phyloP scores from a whole-genome alignment of 2,329 filamentous ascomycete species.

The Exserohilum turcica region DNA sequence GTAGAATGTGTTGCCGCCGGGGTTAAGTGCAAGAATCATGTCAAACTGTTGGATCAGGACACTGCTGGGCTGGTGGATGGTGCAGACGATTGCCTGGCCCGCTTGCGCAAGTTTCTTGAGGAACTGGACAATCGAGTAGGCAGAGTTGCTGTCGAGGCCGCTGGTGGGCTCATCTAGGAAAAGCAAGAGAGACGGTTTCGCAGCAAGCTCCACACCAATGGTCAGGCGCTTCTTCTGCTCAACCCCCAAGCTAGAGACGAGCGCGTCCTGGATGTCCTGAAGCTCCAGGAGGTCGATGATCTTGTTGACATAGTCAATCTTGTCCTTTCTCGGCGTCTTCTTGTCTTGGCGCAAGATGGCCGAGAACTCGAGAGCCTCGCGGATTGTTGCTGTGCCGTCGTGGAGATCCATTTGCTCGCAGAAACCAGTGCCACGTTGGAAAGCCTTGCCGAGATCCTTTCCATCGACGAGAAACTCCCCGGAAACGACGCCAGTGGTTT shows the following conservation, averaged over 20 bases:
- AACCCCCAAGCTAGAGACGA: constrained; percentile 68
- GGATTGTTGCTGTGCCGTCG: constrained; percentile 68
- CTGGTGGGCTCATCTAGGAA: constrained; percentile 76
- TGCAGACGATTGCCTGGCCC: constrained; percentile 74
- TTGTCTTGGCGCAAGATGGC: constrained; percentile 67
- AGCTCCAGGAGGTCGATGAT: constrained; percentile 70
- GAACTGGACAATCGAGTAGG: constrained; percentile 71
- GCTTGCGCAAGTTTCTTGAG: constrained; percentile 69
- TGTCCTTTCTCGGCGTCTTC: constrained; percentile 61
- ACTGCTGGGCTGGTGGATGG: constrained; percentile 73
- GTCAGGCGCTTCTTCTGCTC: constrained; percentile 74
- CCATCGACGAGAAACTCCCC: constrained; percentile 77
- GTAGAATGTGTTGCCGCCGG: constrained; percentile 73
- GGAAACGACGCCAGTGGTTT: constrained; percentile 66
- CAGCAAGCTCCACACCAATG: constrained; percentile 70
- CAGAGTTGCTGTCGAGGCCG: constrained; percentile 71
- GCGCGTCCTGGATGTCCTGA: constrained; percentile 68
- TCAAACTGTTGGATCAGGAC: constrained; percentile 74
- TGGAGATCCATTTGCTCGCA: constrained; percentile 76
- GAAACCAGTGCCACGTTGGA: constrained; percentile 72
- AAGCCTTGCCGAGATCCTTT: constrained; percentile 60
- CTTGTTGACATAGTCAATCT: constrained; percentile 68
- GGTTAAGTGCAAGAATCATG: constrained; percentile 72
- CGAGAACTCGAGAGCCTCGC: constrained; percentile 72
- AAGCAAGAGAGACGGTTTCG: constrained; percentile 67